Evolutionary conservation across 805 yeast species (phyloP), one percentile per base, ranked within the genome.

Genomic region (Wickerhamiella azyma): DNA sequence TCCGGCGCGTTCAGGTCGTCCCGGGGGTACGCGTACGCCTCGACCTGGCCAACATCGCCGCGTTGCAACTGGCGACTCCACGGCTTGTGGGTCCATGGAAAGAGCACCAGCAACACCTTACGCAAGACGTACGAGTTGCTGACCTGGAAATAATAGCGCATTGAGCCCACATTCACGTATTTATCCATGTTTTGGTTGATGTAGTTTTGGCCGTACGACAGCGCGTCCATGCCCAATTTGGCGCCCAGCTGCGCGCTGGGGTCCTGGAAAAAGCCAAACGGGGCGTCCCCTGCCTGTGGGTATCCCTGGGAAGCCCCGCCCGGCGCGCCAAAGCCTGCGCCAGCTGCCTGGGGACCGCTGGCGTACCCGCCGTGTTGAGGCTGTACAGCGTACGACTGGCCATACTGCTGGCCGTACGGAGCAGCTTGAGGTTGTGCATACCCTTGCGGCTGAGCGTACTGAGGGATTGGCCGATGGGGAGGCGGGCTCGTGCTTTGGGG

Each of bases 1-100:
- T 92, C 99, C 2, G 98, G 98, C 0, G 97, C 94, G 58, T 94
- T 92, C 48, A 81, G 71, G 60, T 92, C 98, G 50, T 82, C 84
- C 39, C 74, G 65, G 13, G 99, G 96, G 9, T 84, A 77, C 2
- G 85, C 79, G 61, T 71, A 85, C 17, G 67, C 72, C 29, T 63
- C 66, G 17, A 64, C 55, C 17, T 58, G 60, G 11, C 51, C 49
- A 7, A 66, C 64, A 18, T 60, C 63, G 37, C 65, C 64, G 17
- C 70, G 58, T 43, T 52, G 57, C 24, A 61, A 48, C 48, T 58
- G 61, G 50, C 96, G 71, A 32, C 77, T 76, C 96, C 97, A 86
- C 45, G 80, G 82, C 57, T 75, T 76, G 59, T 85, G 85, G 49
- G 76, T 68, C 71, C 83, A 92, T 0, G 99, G 99, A 61, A 86